Base-by-base conservation (phyloP, 148 eudicot genomes). In the Diospyros lotus region DNA sequence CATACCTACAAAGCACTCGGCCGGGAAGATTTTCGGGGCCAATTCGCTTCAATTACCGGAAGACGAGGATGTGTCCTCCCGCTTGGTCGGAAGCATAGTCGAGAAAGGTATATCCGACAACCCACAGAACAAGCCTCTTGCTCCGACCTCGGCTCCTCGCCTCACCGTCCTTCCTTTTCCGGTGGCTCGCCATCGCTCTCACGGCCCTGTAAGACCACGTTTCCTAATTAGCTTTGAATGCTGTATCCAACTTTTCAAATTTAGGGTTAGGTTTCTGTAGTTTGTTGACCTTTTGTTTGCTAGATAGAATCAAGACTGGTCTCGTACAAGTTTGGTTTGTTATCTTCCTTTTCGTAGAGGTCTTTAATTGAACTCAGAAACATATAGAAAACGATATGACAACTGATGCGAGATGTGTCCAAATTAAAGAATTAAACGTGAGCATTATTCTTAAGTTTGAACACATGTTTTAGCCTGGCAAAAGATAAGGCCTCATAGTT, bases 141-240 rank as follows among this genome's bases (percentile, higher is more conserved):
- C 75, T 13, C 81, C 87, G 5, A 63, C 90, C 48, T 43, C 86
- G 14, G 69, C 83, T 15, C 98, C 93, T 78, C 82, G 82, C 18
- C 84, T 88, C 69, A 81, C 98, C 39, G 84, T 84, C 50, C 84
- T 94, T 51, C 97, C 98, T 75, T 94, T 91, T 56, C 98, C 98
- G 5, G 93, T 90, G 41, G 93, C 98, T 63, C 97, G 93, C 58
- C 98, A 91, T 69, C 98, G 98, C 68, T 88, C 98, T 40, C 97
- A 91, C 62, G 91, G 90, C 64, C 97, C 97, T 15, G 98, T 93
- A 88, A 65, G 82, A 38, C 52, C 41, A 2, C 52, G 48, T n/a
- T 13, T 48, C 53, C 18, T 7, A 39, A 12, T 6, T 8, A 55
- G 9, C 40, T 39, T 54, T 50, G 72, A 14, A 55, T 48, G 52